Percentiles rank a stretch among this genome's conserved stretches.
These are phyloP conservation scores for Euryodendron excelsum DNA, from an alignment of 148 eudicot genomes.

Conservation along the genomic window DNA sequence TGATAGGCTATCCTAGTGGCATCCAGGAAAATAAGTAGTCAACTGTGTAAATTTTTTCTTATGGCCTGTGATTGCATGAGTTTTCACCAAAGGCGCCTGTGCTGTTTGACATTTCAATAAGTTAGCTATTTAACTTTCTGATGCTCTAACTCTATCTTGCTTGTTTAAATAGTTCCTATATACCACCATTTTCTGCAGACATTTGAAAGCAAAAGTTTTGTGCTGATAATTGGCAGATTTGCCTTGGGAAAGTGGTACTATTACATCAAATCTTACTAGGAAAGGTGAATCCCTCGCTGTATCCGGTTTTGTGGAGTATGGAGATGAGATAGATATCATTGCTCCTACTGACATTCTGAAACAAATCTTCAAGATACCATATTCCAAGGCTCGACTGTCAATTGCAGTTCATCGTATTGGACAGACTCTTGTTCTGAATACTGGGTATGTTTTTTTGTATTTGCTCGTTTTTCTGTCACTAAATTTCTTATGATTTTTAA, in stretches of 20 bases:
- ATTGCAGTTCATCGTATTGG: slow-evolving; percentile 98
- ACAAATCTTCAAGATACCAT: slow-evolving; percentile 96
- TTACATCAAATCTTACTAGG: slow-evolving; percentile 56
- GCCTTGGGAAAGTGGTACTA: slow-evolving; percentile 62
- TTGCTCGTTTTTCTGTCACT: neutral
- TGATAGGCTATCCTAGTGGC: neutral
- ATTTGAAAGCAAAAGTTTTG: neutral
- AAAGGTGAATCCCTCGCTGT: slow-evolving; percentile 97
- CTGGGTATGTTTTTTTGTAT: slow-evolving; percentile 55
- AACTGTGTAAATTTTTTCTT: neutral
- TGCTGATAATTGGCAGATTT: slow-evolving; percentile 47
- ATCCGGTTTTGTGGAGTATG: slow-evolving; percentile 84
- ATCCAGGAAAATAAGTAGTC: neutral
- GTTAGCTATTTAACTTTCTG: neutral
- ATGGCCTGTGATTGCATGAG: neutral
- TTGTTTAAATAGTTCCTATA: neutral
- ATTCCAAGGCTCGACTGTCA: slow-evolving; percentile 82
- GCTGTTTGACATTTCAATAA: neutral
- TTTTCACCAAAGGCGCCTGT: neutral
- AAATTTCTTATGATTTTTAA: neutral
- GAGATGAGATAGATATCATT: slow-evolving; percentile 90
- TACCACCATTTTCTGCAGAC: neutral
- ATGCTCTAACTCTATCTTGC: neutral
- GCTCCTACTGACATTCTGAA: slow-evolving; percentile 94
- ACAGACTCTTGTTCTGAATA: slow-evolving; percentile 73